These are phyloP conservation scores for Dendrocalamus latiflorus DNA, from an alignment of 202 grass and related monocot genomes.

Conservation along the genomic window DNA sequence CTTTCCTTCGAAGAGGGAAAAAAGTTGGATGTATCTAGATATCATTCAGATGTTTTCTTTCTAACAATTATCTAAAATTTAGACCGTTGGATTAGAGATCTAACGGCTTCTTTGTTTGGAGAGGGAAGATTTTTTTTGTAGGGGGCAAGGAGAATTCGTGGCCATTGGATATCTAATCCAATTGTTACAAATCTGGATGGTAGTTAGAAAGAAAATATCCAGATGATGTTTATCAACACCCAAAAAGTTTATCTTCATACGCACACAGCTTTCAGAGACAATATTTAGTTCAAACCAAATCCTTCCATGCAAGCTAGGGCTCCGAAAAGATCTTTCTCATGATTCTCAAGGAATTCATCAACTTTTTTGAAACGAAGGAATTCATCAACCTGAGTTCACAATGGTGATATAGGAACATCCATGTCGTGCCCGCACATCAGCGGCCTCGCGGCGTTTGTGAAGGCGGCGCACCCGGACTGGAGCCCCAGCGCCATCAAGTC, in stretches of 20 bases:
- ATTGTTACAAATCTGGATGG: too few relatives aligned
- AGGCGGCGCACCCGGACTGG: constrained; percentile 64
- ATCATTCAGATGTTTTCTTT: too few relatives aligned
- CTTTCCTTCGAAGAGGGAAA: background rate
- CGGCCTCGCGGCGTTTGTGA: constrained; percentile 62
- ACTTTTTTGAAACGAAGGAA: background rate
- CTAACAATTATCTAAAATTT: too few relatives aligned
- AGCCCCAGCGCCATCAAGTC: constrained; percentile 79
- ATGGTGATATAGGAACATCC: constrained; percentile 52
- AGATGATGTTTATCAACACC: too few relatives aligned
- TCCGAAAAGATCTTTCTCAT: background rate
- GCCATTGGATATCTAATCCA: too few relatives aligned
- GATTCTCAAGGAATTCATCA: background rate
- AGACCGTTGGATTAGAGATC: too few relatives aligned
- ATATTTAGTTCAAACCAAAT: background rate
- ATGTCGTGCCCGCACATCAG: constrained; percentile 78
- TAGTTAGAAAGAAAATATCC: too few relatives aligned
- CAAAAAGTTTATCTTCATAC: background rate
- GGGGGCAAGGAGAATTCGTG: too few relatives aligned
- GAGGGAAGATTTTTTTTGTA: too few relatives aligned
- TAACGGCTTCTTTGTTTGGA: too few relatives aligned
- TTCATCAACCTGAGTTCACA: background rate
- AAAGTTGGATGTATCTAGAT: too few relatives aligned
- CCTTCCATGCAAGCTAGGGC: background rate
- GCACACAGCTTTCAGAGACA: background rate